Evolutionary conservation across 352 stramenopile genomes (phyloP).

Genomic region (Saprolegnia parasitica): DNA sequence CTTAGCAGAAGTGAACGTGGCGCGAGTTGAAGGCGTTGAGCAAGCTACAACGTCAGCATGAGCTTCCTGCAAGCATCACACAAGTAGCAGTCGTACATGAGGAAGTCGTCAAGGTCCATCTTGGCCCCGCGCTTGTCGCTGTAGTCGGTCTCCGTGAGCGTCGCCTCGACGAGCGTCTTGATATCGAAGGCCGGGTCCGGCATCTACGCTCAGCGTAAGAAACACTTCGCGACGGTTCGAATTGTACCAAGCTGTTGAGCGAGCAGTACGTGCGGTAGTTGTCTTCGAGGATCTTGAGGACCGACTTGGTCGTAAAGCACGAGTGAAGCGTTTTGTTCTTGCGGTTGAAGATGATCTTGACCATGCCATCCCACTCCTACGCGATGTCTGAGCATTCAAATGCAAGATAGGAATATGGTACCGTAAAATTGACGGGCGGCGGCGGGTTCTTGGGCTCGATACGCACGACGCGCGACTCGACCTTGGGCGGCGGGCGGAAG

Average conservation of each 20-base stretch:
- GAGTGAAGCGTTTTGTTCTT: constrained; percentile 99
- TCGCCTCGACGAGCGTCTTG: constrained; percentile 91
- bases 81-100: too few species aligned
- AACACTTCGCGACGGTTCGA: neutral
- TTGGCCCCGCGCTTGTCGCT: too few species aligned
- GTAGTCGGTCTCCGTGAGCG: constrained; percentile 76
- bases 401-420: constrained; percentile 29
- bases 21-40: too few species aligned
- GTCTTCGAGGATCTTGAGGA: constrained; percentile 93
- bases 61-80: too few species aligned
- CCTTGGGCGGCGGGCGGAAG: constrained; percentile 97
- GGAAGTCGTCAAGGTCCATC: too few species aligned
- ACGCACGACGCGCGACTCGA: constrained; percentile 94
- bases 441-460: constrained; percentile 98
- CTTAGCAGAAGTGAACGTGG: too few species aligned
- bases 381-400: constrained; percentile 23
- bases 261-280: constrained; percentile 95
- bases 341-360: constrained; percentile 98
- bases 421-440: constrained; percentile 98
- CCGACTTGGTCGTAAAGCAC: constrained; percentile 95
- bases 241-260: constrained; percentile 79
- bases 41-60: too few species aligned
- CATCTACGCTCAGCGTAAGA: constrained; percentile 38
- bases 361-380: constrained; percentile 98
- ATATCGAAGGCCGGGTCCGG: constrained; percentile 79